phyloP scores from a whole-genome alignment of 768 basidiomycete species.

The Kwoniella botswanensis region DNA sequence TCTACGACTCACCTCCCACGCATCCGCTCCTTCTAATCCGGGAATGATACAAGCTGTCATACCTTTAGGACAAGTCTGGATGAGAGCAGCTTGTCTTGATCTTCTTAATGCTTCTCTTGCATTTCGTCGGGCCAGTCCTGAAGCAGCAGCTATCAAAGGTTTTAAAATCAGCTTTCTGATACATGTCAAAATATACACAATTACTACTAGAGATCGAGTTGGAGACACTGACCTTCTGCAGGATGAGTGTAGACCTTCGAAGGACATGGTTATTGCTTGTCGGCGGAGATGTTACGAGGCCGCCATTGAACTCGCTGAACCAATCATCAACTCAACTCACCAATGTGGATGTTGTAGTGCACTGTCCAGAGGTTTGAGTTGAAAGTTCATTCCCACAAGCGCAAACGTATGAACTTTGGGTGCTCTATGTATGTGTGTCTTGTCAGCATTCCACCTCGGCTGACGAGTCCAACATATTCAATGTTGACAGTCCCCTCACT shows the following conservation, averaged over 20 bases:
- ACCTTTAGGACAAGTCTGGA: slow-evolving; percentile 1
- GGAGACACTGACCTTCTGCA: no score
- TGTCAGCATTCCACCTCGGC: background rate
- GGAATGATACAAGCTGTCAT: background rate
- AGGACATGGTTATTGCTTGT: no score
- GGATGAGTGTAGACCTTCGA: background rate
- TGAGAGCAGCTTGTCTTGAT: background rate
- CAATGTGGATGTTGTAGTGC: background rate
- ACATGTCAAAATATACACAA: no score
- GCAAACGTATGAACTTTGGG: background rate
- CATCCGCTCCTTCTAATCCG: background rate
- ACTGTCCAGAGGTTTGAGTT: background rate
- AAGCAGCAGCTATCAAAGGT: background rate
- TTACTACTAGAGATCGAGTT: no score
- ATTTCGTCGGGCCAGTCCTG: background rate
- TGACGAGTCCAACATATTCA: no score
- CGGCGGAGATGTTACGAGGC: no score
- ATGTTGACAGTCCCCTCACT: background rate
- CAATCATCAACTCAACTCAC: no score
- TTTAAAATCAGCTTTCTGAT: no score
- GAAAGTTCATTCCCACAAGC: background rate
- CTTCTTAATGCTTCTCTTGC: background rate
- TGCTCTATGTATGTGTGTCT: background rate
- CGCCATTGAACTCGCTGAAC: no score
- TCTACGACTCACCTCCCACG: background rate